phyloP scores from a whole-genome alignment of 73 alveolate genomes.

The Uronychia setigera region DNA sequence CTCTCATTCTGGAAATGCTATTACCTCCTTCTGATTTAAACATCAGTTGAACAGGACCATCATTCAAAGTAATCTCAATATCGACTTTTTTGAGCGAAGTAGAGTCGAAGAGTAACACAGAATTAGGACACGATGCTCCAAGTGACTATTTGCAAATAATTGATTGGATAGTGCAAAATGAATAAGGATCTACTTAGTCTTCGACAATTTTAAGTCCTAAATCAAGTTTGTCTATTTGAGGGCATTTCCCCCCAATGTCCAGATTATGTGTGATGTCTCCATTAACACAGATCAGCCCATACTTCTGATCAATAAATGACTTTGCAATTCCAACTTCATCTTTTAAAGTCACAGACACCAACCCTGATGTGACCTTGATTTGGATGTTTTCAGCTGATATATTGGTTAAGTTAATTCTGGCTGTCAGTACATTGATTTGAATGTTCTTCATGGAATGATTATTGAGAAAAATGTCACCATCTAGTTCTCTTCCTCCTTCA shows the following conservation, averaged over 20 bases:
- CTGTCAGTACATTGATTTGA: background rate
- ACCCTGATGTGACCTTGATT: background rate
- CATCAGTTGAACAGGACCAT: constrained; percentile 18
- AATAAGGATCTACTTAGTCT: background rate
- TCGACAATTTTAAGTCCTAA: background rate
- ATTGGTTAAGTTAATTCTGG: background rate
- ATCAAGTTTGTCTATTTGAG: background rate
- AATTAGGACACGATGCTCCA: background rate
- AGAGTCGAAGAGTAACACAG: background rate
- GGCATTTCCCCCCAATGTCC: background rate
- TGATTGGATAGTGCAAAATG: background rate
- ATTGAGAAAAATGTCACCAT: background rate
- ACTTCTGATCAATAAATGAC: background rate
- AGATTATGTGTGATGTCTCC: background rate
- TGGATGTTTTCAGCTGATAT: background rate
- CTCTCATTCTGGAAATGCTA: background rate
- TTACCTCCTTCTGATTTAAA: background rate
- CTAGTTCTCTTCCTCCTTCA: background rate
- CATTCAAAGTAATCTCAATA: background rate
- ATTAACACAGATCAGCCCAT: background rate
- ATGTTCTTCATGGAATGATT: background rate
- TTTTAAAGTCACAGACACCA: background rate
- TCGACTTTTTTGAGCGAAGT: background rate
- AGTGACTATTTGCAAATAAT: background rate
- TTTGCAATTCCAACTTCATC: background rate